Base-by-base conservation (phyloP, 2,329 filamentous ascomycete species). In the Exophiala bonariae region DNA sequence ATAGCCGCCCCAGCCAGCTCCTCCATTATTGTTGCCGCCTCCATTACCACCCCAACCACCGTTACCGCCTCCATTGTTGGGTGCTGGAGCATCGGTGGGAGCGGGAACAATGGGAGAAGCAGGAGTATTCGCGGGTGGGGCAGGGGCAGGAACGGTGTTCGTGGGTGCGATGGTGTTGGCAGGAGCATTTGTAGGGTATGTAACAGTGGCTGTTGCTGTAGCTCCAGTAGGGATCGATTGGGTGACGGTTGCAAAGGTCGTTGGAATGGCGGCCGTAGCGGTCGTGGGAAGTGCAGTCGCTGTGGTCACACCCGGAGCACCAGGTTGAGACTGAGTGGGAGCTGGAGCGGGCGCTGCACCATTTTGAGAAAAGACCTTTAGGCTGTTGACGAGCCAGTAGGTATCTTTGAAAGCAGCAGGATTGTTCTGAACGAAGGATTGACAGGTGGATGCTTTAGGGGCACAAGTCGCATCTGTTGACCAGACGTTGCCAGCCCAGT, bases 401-500 rank as follows among this genome's bases (percentile, higher is more conserved):
- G 86, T 80, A 17, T 91, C 77, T 19, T 68, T 61, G 65, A 93
- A 95, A 7, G 77, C 86, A 7, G 67, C 61, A 0, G 89, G 86
- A 66, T 91, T 87, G 57, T 78, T 72, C 47, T 76, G 75, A 20
- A 95, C 90, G 64, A 82, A 95, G 18, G 81, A 80, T 20, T 83
- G 65, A 72, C 91, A 96, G 1, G 82, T 83, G 30, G 68, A 55
- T 0, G 81, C 86, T 57, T 81, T 73, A 31, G 76, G 67, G 1
- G 76, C 68, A 66, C 87, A 91, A 33, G 78, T 76, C 5, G 69
- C 51, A 50, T 83, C 76, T 22, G 66, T 62, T 40, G 62, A 61
- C 85, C 86, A 95, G 31, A 83, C 81, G 35, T 72, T 64, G 22
- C 88, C 88, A 5, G 90, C 90, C 90, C 90, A 96, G 62, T 86